Percentiles rank a stretch among this genome's conserved stretches.
Conservation (phyloP, 768 basidiomycete genomes). For the Xerocomus spinulosus region DNA sequence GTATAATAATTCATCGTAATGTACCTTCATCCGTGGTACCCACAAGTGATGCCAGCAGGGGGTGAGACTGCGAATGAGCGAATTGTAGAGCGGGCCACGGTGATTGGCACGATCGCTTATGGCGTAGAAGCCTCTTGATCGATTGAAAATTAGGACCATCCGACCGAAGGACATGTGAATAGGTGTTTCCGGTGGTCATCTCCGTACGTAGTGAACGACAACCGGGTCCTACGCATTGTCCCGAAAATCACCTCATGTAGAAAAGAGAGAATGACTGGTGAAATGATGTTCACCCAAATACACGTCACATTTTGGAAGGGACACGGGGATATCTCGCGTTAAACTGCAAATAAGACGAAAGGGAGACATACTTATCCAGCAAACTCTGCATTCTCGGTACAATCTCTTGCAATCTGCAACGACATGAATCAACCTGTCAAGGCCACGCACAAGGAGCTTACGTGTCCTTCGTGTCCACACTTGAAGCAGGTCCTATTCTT, state of each 20-base stretch:
- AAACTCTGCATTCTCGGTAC: constrained; percentile 53
- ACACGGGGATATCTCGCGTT: constrained; percentile 11
- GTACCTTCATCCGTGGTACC: too few species aligned
- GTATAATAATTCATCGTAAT: too few species aligned
- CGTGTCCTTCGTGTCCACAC: constrained; percentile 84
- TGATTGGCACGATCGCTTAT: not conserved
- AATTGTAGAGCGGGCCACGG: not conserved
- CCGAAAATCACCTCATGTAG: too few species aligned
- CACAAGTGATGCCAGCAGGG: not conserved
- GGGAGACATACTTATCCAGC: constrained; percentile 35
- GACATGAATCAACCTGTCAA: constrained; percentile 4
- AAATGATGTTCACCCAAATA: too few species aligned
- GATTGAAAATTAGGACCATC: not conserved
- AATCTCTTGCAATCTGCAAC: constrained; percentile 59
- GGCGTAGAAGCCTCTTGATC: not conserved
- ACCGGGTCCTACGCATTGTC: not conserved
- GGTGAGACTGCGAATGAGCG: not conserved
- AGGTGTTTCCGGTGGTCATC: constrained; percentile 16
- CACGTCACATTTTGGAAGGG: constrained; percentile 16
- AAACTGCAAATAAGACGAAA: constrained; percentile 1
- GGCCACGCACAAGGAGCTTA: constrained; percentile 35
- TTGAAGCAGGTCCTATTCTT: constrained; percentile 84
- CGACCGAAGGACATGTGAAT: not conserved
- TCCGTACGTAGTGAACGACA: constrained; percentile 12
- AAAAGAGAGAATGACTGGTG: too few species aligned